A percentile compares a stretch with the other conserved stretches of the same genome.
phyloP scores from a whole-genome alignment of 2,329 filamentous ascomycete genomes.

The Aureobasidium pullulans region DNA sequence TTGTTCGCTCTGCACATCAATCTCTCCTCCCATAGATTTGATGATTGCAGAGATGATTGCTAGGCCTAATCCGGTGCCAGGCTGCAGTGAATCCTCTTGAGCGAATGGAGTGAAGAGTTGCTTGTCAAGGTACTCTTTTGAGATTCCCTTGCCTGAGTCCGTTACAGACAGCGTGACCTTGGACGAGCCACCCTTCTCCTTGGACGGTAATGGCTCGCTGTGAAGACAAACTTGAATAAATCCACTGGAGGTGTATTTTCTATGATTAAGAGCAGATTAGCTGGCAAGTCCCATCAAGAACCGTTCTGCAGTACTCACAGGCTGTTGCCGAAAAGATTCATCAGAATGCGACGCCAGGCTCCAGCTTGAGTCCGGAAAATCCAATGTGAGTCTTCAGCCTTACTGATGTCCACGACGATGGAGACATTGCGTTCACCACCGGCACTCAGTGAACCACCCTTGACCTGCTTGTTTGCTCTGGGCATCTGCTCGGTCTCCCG shows the following conservation, averaged over 20 bases:
- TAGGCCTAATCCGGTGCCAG: slow-evolving; percentile 58
- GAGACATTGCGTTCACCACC: background rate
- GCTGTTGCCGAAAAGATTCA: slow-evolving; percentile 42
- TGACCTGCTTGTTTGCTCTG: background rate
- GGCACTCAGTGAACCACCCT: background rate
- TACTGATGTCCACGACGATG: slow-evolving; percentile 6
- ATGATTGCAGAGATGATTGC: slow-evolving; percentile 56
- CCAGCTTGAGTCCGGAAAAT: slow-evolving; percentile 37
- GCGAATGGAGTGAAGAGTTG: slow-evolving; percentile 57
- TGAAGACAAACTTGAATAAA: slow-evolving; percentile 30
- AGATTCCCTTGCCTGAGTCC: slow-evolving; percentile 61
- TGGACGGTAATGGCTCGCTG: background rate
- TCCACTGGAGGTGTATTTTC: slow-evolving; percentile 38
- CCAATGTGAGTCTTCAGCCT: slow-evolving; percentile 28
- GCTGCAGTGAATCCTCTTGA: slow-evolving; percentile 54
- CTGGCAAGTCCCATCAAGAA: no score
- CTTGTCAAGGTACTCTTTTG: slow-evolving; percentile 53
- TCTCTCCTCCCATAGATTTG: slow-evolving; percentile 50
- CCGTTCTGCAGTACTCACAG: slow-evolving; percentile 17
- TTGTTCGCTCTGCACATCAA: slow-evolving; percentile 48
- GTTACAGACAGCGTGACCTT: slow-evolving; percentile 32
- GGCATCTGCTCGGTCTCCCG: slow-evolving; percentile 6
- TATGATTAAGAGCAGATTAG: slow-evolving; percentile 28
- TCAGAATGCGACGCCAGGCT: slow-evolving; percentile 37
- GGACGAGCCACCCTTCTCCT: background rate